A percentile compares a stretch with the other conserved stretches of the same genome.
Conservation (phyloP, 1,139 yeast species). For the Candida albicans region DNA sequence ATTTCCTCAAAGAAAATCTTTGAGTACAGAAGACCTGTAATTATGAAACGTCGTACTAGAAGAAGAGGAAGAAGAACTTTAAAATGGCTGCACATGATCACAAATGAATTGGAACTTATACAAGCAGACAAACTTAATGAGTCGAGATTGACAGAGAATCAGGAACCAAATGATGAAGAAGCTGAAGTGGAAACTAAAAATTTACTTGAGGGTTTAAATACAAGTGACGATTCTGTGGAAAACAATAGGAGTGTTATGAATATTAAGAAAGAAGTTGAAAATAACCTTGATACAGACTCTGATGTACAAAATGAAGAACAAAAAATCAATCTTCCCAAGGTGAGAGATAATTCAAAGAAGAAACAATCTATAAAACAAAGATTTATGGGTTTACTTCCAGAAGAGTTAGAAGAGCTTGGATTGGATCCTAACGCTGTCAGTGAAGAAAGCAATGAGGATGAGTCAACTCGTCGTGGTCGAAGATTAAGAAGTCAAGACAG, state of each 20-base stretch:
- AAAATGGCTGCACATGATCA: not conserved
- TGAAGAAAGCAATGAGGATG: not conserved
- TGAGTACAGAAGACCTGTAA: not conserved
- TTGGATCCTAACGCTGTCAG: not conserved
- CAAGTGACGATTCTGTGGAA: no score
- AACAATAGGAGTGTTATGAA: no score
- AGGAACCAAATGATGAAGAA: not conserved
- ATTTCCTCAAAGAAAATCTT: not conserved
- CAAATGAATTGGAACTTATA: not conserved
- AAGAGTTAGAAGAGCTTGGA: not conserved
- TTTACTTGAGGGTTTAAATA: no score
- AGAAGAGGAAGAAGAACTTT: slow-evolving; percentile 2
- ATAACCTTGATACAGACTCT: not conserved
- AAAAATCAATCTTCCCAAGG: not conserved
- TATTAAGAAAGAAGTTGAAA: no score
- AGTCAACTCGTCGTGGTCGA: not conserved
- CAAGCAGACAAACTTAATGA: not conserved
- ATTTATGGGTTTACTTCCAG: slow-evolving; percentile 3
- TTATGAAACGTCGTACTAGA: slow-evolving; percentile 2
- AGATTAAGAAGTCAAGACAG: slow-evolving; percentile 3
- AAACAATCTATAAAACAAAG: not conserved
- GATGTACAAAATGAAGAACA: not conserved
- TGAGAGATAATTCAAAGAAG: not conserved
- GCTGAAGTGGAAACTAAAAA: not conserved
- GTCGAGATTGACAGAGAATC: not conserved